A percentile compares a stretch with the other conserved stretches of the same genome.
Evolutionary conservation across 176 grass and related monocot genomes (phyloP).

Genomic region (Musa acuminata): DNA sequence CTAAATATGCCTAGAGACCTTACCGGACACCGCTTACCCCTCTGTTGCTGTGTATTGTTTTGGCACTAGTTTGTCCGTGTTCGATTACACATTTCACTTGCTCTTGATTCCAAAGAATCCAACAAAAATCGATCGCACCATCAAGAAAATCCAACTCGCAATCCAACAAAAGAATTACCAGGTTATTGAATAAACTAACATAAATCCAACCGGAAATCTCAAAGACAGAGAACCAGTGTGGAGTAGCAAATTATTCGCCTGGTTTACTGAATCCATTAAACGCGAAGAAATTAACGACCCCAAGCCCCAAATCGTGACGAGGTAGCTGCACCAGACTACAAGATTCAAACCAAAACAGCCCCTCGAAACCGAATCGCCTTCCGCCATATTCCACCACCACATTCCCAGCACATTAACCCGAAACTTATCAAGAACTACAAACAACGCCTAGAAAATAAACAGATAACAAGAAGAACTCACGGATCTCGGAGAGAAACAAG

Average conservation of each 20-base stretch:
- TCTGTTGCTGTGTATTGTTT: background rate
- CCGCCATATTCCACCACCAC: background rate
- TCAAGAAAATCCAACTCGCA: too few relatives aligned
- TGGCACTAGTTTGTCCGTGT: background rate
- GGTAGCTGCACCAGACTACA: background rate
- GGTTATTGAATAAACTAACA: too few relatives aligned
- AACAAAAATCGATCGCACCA: too few relatives aligned
- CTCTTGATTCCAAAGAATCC: too few relatives aligned
- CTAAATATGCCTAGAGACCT: background rate
- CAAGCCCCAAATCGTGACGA: background rate
- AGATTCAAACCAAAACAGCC: background rate
- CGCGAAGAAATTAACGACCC: too few relatives aligned
- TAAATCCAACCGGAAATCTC: too few relatives aligned
- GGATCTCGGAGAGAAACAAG: slow-evolving; percentile 96
- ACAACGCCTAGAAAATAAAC: background rate
- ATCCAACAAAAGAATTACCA: too few relatives aligned
- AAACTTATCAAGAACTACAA: background rate
- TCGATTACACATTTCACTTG: background rate
- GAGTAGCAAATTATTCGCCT: too few relatives aligned
- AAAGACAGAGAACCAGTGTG: too few relatives aligned
- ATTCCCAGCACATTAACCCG: slow-evolving; percentile 6
- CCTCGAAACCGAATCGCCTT: too few relatives aligned
- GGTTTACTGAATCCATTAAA: too few relatives aligned
- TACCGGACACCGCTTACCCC: background rate
- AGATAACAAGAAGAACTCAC: slow-evolving; percentile 30